These are phyloP conservation scores for Pythium pyrilobum DNA, from an alignment of 352 stramenopile species.

Conservation along the genomic window DNA sequence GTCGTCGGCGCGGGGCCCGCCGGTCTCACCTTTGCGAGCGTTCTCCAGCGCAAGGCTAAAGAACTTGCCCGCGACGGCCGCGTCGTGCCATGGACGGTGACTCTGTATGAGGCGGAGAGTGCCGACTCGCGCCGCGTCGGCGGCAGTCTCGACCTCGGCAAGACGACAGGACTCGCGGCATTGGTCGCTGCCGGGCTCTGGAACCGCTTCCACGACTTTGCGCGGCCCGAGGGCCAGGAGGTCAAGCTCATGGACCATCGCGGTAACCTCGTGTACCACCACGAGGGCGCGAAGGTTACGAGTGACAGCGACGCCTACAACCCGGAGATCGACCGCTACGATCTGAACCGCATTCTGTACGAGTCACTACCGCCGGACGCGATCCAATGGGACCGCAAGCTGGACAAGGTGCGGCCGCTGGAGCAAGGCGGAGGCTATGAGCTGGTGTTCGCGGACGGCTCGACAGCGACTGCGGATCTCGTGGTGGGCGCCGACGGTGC, in stretches of 20 bases:
- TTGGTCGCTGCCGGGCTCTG: conserved; percentile 6
- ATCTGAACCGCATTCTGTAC: conserved; percentile 13
- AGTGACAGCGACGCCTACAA: conserved; percentile 6
- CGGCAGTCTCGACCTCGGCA: conserved; percentile 14
- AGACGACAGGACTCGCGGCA: conserved; percentile 3
- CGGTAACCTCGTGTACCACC: not conserved
- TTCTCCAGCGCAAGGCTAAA: conserved; percentile 10
- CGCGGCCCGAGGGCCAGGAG: conserved; percentile 12
- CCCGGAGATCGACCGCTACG: conserved; percentile 17
- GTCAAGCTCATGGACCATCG: too few relatives aligned
- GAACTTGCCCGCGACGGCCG: not conserved
- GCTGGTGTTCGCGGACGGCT: conserved; percentile 9
- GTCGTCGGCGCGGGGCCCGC: conserved; percentile 15
- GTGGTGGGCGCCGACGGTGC: conserved; percentile 17
- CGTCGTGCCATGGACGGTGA: not conserved
- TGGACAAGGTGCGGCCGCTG: not conserved
- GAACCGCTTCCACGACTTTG: conserved; percentile 7
- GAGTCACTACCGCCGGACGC: conserved; percentile 2
- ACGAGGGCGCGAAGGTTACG: not conserved
- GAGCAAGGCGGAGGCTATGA: not conserved
- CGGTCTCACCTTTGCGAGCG: conserved; percentile 17
- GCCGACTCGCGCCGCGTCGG: conserved; percentile 1
- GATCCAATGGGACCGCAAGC: conserved; percentile 20
- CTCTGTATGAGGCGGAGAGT: conserved; percentile 13
- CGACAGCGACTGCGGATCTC: conserved; percentile 2